A percentile compares a stretch with the other conserved stretches of the same genome.
Conservation (phyloP, 2,329 filamentous ascomycete species). For the Alternaria panax region DNA sequence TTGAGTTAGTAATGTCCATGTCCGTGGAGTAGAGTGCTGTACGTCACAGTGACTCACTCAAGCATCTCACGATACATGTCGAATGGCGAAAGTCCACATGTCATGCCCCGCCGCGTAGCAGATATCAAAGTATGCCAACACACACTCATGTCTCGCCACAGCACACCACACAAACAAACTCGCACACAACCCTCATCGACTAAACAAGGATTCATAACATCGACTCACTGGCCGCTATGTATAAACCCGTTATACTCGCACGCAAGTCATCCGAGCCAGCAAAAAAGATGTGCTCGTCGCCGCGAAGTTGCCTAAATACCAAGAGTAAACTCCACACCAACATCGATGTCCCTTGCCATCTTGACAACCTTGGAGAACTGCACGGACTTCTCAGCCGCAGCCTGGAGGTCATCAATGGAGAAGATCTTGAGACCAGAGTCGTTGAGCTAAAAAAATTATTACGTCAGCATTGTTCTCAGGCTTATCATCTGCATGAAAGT, state of each 20-base stretch:
- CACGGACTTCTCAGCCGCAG: slow-evolving; percentile 94
- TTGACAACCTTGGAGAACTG: slow-evolving; percentile 99
- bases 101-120: too few species aligned
- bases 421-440: slow-evolving; percentile 99
- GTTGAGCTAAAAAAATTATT: slow-evolving; percentile 68
- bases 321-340: slow-evolving; percentile 71
- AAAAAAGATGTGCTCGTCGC: neutral
- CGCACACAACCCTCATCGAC: too few species aligned
- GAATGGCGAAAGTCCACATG: too few species aligned
- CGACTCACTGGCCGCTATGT: neutral
- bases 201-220: too few species aligned
- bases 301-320: slow-evolving; percentile 73
- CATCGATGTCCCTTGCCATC: slow-evolving; percentile 96
- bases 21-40: too few species aligned
- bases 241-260: slow-evolving; percentile 4
- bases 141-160: too few species aligned
- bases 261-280: neutral
- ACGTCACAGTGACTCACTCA: too few species aligned
- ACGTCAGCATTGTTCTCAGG: neutral
- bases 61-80: too few species aligned
- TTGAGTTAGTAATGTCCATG: too few species aligned
- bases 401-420: slow-evolving; percentile 98
- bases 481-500: too few species aligned
- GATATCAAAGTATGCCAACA: too few species aligned
- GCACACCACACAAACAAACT: neutral